Base-by-base conservation (phyloP, 495 filamentous ascomycete species). In the Penicillium parvum region DNA sequence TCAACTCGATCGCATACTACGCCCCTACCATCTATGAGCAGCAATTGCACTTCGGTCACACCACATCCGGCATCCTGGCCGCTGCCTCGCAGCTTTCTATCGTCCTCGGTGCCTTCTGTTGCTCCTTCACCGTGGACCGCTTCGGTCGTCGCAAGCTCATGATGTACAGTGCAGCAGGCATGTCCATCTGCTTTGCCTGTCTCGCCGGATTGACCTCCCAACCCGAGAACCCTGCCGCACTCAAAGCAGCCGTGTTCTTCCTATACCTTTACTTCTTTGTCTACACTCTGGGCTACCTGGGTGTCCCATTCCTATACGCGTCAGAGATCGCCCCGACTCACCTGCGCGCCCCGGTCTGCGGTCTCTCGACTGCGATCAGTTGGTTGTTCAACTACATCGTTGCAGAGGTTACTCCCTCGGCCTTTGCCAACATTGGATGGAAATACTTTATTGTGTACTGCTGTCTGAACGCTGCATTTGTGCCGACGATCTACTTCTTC, bases 271-370 rank as follows among this genome's bases (percentile, higher is more conserved):
- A 69, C 60, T 68, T 68, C 40, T 64, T 60, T 17, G 73, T 76
- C 58, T 71, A 73, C 40, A 65, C 71, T 12, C 51, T 70, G 29
- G 75, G 73, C 0, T 78, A 70, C 61, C 50, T 75, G 1, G 73
- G 73, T 6, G 64, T 69, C 40, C 72, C 71, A 11, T 78, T 72
- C 53, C 55, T 75, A 19, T 74, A 74, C 55, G 65, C 68, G 15
- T 61, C 69, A n/a, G 74, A 77, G 50, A 63, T 77, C 32, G 64
- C 65, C 4, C 71, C 72, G 3, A 43, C 71, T 6, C 45, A 57
- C 8, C 60, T 75, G 12, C 66, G 74, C 15, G 67, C 67, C 12
- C 60, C 64, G 2, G 64, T 71, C 32, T 64, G 60, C 30, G 67
- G 63, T 3, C 55, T 74, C 15, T 63, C 61, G 2, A 73, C 68